Evolutionary conservation across 331 rosid species (phyloP).

Genomic region (Pyrus hybrid): DNA sequence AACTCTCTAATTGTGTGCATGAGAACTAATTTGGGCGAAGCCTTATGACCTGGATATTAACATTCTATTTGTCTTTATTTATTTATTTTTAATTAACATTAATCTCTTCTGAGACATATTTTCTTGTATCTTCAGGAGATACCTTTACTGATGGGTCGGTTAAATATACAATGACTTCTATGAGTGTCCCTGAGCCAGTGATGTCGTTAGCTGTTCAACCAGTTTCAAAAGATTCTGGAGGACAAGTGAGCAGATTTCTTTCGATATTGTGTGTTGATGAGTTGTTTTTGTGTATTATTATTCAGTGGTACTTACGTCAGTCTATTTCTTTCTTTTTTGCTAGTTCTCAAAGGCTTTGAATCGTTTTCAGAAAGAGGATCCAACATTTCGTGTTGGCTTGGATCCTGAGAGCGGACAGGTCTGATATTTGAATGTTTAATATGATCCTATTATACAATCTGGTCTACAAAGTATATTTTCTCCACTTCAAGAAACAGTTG

Average conservation of each 20-base stretch:
- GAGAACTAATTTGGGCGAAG: not conserved
- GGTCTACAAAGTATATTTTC: not conserved
- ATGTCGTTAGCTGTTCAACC: conserved; percentile 99
- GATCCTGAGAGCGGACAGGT: conserved; percentile 98
- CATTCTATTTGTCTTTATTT: conserved; percentile 2
- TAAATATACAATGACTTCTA: conserved; percentile 91
- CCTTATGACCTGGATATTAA: not conserved
- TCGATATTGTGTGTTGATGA: not conserved
- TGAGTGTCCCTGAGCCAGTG: conserved; percentile 99
- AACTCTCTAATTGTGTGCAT: not conserved
- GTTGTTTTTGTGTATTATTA: not conserved
- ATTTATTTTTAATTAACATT: not conserved
- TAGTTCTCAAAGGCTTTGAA: conserved; percentile 96
- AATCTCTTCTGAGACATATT: not conserved
- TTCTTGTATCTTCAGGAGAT: conserved; percentile 60
- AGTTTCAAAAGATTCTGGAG: conserved; percentile 93
- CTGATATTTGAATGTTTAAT: conserved; percentile 8
- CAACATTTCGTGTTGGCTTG: conserved; percentile 96
- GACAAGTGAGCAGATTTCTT: conserved; percentile 62
- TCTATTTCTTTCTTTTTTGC: conserved; percentile 5
- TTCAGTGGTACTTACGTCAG: conserved; percentile 3
- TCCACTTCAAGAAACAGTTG: conserved; percentile 2
- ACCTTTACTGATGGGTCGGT: conserved; percentile 94
- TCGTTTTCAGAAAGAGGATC: conserved; percentile 95
- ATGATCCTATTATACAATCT: not conserved